Conservation (phyloP, 2,329 filamentous ascomycete species). For the Pseudogymnoascus sp. region DNA sequence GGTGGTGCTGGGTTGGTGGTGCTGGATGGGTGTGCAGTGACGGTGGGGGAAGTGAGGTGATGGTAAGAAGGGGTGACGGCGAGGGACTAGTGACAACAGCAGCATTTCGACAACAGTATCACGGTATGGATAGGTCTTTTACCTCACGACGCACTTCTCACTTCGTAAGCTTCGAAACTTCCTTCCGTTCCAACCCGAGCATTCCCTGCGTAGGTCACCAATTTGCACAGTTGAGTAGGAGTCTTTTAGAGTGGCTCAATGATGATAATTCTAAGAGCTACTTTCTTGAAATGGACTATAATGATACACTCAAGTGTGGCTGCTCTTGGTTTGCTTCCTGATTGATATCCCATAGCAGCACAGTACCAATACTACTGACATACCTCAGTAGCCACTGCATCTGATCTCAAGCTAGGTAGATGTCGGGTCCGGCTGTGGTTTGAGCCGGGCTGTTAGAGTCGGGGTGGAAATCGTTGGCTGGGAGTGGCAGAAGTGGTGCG, state of each 20-base stretch:
- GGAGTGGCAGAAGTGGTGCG: not conserved
- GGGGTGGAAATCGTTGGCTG: not conserved
- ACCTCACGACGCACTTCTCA: not conserved
- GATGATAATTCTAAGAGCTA: not conserved
- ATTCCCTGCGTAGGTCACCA: not conserved
- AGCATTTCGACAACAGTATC: not conserved
- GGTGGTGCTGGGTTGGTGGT: no score
- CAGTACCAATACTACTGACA: not conserved
- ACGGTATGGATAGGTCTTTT: no score
- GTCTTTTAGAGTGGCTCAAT: not conserved
- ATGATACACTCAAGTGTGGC: not conserved
- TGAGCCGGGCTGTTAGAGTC: no score
- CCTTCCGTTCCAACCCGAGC: not conserved
- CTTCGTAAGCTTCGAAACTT: not conserved
- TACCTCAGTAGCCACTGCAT: not conserved
- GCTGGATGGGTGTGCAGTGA: no score
- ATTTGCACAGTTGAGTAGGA: not conserved
- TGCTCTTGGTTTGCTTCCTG: not conserved
- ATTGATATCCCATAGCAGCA: not conserved
- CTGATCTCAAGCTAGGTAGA: not conserved
- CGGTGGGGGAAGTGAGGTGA: no score
- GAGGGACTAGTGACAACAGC: not conserved
- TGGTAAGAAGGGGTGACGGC: not conserved
- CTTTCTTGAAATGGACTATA: not conserved
- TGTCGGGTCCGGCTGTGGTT: no score